Conservation (phyloP, 1,284 basidiomycete genomes). For the Omphalotus olearius region DNA sequence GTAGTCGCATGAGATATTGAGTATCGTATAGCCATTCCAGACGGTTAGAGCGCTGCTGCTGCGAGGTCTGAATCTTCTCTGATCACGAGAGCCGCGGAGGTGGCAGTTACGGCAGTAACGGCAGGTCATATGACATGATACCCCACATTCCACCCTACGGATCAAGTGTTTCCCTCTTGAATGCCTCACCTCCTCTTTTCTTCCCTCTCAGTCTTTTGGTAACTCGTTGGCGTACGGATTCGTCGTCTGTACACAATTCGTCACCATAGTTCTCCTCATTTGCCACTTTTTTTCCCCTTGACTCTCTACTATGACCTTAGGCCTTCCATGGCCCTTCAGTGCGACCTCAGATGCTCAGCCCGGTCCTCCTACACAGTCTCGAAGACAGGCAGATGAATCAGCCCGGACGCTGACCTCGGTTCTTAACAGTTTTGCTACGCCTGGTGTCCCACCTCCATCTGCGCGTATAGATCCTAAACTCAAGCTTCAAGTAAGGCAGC, state of each 20-base stretch:
- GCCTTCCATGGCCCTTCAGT: slow-evolving; percentile 14
- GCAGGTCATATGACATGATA: background rate
- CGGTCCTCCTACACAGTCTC: background rate
- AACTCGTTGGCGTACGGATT: background rate
- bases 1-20: background rate
- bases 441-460: slow-evolving; percentile 62
- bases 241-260: background rate
- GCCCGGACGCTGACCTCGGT: slow-evolving; percentile 23
- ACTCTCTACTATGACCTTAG: background rate
- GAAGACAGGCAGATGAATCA: background rate
- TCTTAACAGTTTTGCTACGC: slow-evolving; percentile 61
- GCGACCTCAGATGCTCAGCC: background rate
- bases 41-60: background rate
- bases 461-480: slow-evolving; percentile 63
- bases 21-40: background rate
- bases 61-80: too few species aligned
- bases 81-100: too few species aligned
- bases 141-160: background rate
- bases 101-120: too few species aligned
- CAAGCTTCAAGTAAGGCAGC: slow-evolving; percentile 47
- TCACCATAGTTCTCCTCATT: slow-evolving; percentile 4
- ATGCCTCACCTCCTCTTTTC: background rate
- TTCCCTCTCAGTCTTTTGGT: background rate
- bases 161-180: background rate
- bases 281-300: slow-evolving; percentile 6